Conservation (phyloP, 2,329 filamentous ascomycete species). For the Metarhizium album region DNA sequence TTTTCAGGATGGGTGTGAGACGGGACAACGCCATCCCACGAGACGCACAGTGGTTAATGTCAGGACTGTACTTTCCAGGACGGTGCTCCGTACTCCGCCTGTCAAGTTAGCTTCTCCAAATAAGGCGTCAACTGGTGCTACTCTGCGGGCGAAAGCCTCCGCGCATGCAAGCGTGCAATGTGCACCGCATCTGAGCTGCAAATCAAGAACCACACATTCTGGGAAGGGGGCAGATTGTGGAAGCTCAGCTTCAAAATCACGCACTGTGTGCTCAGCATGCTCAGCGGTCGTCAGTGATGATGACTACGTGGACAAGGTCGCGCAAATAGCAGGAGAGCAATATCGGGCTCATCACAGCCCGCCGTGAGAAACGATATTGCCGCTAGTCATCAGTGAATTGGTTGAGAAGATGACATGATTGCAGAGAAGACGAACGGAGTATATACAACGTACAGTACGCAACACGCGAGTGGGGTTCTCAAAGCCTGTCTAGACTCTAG, state of each 20-base stretch:
- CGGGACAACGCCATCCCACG: neutral
- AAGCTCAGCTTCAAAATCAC: constrained; percentile 1
- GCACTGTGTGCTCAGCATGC: neutral
- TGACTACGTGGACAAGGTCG: no score
- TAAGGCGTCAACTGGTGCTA: no score
- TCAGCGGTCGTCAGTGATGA: neutral
- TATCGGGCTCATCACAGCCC: no score
- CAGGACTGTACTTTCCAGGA: no score
- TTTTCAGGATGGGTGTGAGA: neutral
- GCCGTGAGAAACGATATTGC: neutral
- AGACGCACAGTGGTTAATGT: neutral
- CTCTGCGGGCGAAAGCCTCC: neutral
- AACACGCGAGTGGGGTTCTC: no score
- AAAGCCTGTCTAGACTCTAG: no score
- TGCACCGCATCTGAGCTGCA: neutral
- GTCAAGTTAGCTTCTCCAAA: neutral
- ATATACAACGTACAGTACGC: no score
- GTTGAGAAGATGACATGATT: neutral
- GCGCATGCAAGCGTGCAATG: constrained; percentile 1
- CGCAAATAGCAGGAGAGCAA: no score
- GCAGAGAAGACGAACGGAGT: no score
- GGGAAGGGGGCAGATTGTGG: neutral
- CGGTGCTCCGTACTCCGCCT: no score
- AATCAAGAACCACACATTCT: neutral
- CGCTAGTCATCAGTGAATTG: neutral